Percentiles rank a stretch among this genome's conserved stretches.
These are phyloP conservation scores for Darksidea phi DNA, from an alignment of 495 filamentous ascomycete species.

Conservation along the genomic window DNA sequence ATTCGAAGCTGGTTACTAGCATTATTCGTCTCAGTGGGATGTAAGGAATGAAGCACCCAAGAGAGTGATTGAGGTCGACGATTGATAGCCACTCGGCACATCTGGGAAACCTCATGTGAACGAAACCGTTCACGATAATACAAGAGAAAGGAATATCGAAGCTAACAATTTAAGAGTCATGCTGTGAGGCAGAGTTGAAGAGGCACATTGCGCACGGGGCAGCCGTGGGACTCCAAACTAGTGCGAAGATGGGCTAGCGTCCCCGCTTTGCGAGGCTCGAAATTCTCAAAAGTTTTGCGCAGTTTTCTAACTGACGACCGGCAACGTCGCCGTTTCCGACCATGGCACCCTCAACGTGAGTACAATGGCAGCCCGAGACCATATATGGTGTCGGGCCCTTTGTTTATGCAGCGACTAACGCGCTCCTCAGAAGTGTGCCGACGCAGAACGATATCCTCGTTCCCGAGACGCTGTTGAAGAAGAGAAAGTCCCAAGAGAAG, in stretches of 20 bases:
- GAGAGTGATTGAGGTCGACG: too few relatives aligned
- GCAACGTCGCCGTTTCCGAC: not conserved
- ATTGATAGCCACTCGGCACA: too few relatives aligned
- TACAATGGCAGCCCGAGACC: conserved; percentile 1
- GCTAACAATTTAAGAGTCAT: too few relatives aligned
- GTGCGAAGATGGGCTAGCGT: not conserved
- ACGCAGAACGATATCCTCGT: conserved; percentile 33
- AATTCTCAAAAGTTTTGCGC: not conserved
- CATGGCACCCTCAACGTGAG: not conserved
- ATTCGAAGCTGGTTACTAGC: too few relatives aligned
- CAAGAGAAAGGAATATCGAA: too few relatives aligned
- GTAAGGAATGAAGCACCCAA: too few relatives aligned
- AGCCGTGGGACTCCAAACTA: not conserved
- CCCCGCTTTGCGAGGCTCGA: not conserved
- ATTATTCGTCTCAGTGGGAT: too few relatives aligned
- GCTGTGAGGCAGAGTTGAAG: too few relatives aligned
- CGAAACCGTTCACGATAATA: too few relatives aligned
- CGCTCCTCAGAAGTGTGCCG: conserved; percentile 23
- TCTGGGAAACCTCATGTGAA: too few relatives aligned
- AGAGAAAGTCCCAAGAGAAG: conserved; percentile 99
- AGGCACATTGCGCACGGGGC: too few relatives aligned
- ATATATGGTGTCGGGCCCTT: not conserved
- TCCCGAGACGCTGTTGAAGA: conserved; percentile 59
- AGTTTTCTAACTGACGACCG: not conserved
- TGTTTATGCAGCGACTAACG: not conserved